Evolutionary conservation across 208 protist genomes (phyloP).

Genomic region (Novymonas esmeraldas): DNA sequence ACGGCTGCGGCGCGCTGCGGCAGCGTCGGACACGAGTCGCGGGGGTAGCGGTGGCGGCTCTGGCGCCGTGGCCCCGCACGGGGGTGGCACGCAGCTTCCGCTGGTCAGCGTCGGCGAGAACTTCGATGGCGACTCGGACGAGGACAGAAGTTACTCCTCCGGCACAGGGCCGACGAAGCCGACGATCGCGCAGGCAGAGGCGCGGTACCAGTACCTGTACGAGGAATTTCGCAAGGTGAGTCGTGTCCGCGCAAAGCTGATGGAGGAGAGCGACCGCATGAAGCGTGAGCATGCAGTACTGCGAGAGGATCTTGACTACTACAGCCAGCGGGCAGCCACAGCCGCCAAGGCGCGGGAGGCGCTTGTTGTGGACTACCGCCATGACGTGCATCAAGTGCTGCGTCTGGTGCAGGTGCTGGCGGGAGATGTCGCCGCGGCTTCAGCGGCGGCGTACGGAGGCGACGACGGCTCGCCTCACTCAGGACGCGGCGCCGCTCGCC

Average conservation of each 20-base stretch:
- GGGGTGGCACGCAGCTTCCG: neutral
- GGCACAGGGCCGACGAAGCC: conserved; percentile 7
- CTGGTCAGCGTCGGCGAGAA: neutral
- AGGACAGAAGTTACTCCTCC: neutral
- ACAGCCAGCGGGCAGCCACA: conserved; percentile 21
- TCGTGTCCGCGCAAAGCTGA: conserved; percentile 26
- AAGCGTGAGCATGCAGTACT: conserved; percentile 14
- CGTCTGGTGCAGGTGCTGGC: conserved; percentile 24
- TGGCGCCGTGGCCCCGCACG: too few relatives aligned
- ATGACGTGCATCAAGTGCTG: conserved; percentile 24
- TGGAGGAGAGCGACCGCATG: conserved; percentile 28
- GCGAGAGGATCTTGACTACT: conserved; percentile 27
- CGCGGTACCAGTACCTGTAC: conserved; percentile 44
- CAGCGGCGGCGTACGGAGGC: neutral
- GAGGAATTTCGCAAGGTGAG: conserved; percentile 42
- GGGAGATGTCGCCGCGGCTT: neutral
- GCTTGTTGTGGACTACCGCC: conserved; percentile 22
- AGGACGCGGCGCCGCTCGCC: too few relatives aligned
- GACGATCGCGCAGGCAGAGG: conserved; percentile 32
- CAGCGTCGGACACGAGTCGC: neutral
- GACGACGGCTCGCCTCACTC: too few relatives aligned
- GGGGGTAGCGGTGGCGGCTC: neutral
- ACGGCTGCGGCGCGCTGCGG: neutral
- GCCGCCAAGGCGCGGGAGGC: conserved; percentile 13
- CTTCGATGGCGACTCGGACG: neutral